A percentile compares a stretch with the other conserved stretches of the same genome.
These are phyloP conservation scores for Cladosporium oxysporum DNA, from an alignment of 2,329 filamentous ascomycete species.

Conservation along the genomic window DNA sequence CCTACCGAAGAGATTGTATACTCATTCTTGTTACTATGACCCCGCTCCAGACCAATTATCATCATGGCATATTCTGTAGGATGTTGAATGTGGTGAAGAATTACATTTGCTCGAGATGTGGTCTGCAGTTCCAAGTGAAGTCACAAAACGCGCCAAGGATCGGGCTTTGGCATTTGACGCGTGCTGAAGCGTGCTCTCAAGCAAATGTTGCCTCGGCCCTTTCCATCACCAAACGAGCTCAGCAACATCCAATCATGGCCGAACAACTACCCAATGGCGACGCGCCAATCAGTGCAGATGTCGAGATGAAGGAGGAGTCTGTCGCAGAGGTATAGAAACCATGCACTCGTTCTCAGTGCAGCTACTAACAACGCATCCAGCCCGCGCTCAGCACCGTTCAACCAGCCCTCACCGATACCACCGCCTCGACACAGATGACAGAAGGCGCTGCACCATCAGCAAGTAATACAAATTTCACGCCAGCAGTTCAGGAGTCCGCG, in stretches of 20 bases:
- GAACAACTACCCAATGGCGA: conserved; percentile 32
- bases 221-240: not conserved
- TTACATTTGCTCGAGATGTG: no score
- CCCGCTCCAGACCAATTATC: no score
- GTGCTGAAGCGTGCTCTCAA: not conserved
- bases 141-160: conserved; percentile 18
- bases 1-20: no score
- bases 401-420: conserved; percentile 30
- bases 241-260: conserved; percentile 29
- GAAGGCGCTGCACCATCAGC: conserved; percentile 16
- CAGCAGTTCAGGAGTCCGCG: not conserved
- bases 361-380: conserved; percentile 15
- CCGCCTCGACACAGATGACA: conserved; percentile 28
- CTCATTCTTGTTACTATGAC: no score
- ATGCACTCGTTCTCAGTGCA: conserved; percentile 14
- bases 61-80: no score
- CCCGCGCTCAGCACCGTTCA: conserved; percentile 22
- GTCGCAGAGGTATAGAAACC: conserved; percentile 27
- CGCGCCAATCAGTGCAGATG: conserved; percentile 26
- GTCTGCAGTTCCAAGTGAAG: no score
- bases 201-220: not conserved
- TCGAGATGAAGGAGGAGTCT: conserved; percentile 41
- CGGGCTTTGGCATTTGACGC: not conserved
- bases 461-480: not conserved
- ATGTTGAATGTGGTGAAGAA: no score